Evolutionary conservation across 1,284 basidiomycete species (phyloP).

Genomic region (Peniophora sp.): DNA sequence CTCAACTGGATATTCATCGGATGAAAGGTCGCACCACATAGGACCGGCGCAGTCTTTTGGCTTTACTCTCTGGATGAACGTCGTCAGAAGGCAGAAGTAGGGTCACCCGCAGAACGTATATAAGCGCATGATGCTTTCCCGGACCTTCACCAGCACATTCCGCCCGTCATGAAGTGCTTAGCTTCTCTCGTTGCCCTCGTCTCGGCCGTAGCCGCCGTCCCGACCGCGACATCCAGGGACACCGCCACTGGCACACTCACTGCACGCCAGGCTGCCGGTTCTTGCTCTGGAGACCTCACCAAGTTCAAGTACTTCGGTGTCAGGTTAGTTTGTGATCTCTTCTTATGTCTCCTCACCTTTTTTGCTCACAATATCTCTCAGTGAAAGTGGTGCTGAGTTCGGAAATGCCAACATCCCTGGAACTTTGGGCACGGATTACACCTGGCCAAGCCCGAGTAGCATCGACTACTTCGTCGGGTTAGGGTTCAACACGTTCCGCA

Average conservation of each 20-base stretch:
- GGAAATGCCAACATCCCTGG: slow-evolving; percentile 38
- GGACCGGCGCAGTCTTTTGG: no score
- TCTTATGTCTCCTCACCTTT: no score
- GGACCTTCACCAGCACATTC: no score
- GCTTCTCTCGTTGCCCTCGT: slow-evolving; percentile 14
- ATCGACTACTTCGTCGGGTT: slow-evolving; percentile 45
- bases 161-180: slow-evolving; percentile 14
- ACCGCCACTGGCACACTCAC: slow-evolving; percentile 8
- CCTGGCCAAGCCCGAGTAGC: slow-evolving; percentile 37
- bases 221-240: slow-evolving; percentile 7
- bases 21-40: no score
- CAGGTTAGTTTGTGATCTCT: no score
- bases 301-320: slow-evolving; percentile 62
- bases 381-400: slow-evolving; percentile 53
- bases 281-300: slow-evolving; percentile 32
- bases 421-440: slow-evolving; percentile 38
- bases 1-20: no score
- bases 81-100: no score
- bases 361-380: no score
- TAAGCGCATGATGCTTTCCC: no score
- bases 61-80: no score
- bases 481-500: slow-evolving; percentile 59
- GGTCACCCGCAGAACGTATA: no score
- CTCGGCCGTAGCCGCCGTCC: slow-evolving; percentile 14
- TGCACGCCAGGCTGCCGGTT: slow-evolving; percentile 7